Conservation (phyloP, 2,329 filamentous ascomycete species). For the Emericellopsis cladophorae region DNA sequence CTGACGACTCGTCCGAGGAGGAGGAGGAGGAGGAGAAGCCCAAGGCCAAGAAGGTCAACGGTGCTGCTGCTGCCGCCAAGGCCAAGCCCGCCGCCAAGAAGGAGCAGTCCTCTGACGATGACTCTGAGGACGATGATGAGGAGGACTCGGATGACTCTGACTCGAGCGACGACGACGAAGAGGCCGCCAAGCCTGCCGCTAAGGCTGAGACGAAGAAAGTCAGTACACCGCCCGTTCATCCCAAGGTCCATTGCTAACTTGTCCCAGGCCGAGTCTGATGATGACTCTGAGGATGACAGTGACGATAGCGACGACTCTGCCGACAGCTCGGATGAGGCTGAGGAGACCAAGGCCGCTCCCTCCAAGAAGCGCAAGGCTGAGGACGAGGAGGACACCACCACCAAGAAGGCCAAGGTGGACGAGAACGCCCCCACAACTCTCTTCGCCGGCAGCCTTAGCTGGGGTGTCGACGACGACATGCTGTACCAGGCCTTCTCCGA, state of each 20-base stretch:
- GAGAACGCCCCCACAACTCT: conserved; percentile 44
- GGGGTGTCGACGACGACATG: conserved; percentile 77
- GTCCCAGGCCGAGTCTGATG: conserved; percentile 8
- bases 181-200: conserved; percentile 19
- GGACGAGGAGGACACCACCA: conserved; percentile 32
- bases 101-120: conserved; percentile 1
- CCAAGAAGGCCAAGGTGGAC: conserved; percentile 60
- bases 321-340: conserved; percentile 16
- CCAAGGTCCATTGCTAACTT: background rate
- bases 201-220: background rate
- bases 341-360: conserved; percentile 20
- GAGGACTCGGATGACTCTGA: conserved; percentile 7
- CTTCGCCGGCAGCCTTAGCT: conserved; percentile 83
- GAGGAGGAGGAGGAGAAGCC: conserved; percentile 7
- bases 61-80: conserved; percentile 9
- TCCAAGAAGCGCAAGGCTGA: conserved; percentile 36
- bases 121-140: conserved; percentile 6
- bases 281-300: conserved; percentile 15
- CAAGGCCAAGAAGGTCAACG: conserved; percentile 7
- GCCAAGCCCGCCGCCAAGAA: conserved; percentile 5
- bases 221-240: background rate
- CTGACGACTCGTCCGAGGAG: conserved; percentile 18
- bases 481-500: conserved; percentile 71
- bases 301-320: conserved; percentile 17
- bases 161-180: conserved; percentile 21